Evolutionary conservation across 2,329 filamentous ascomycete species (phyloP).

Genomic region (Diplodia sapinea): DNA sequence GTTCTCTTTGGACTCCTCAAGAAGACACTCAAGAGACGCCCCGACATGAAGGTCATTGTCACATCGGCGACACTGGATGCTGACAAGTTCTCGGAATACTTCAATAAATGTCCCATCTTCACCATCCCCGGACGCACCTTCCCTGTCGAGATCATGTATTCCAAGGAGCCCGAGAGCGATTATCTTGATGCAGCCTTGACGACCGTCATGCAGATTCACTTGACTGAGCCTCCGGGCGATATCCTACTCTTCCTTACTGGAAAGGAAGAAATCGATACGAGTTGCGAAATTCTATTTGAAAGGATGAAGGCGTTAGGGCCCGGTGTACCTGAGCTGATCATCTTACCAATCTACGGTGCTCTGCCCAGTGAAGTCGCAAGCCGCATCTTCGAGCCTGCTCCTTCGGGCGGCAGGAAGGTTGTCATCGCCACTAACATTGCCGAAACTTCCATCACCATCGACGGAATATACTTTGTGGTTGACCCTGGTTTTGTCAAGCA

Average conservation of each 20-base stretch:
- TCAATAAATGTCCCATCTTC: constrained; percentile 94
- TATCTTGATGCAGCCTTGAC: constrained; percentile 93
- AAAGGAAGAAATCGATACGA: constrained; percentile 96
- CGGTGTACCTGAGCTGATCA: constrained; percentile 87
- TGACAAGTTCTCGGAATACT: constrained; percentile 96
- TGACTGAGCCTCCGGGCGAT: constrained; percentile 89
- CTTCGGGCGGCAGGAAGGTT: constrained; percentile 84
- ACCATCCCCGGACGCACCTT: constrained; percentile 94
- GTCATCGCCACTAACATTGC: constrained; percentile 99
- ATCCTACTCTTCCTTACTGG: constrained; percentile 97
- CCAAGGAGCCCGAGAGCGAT: constrained; percentile 90
- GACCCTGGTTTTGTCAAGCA: constrained; percentile 98
- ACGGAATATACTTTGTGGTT: constrained; percentile 96
- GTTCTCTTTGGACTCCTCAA: constrained; percentile 97
- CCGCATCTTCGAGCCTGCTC: constrained; percentile 91
- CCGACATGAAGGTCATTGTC: constrained; percentile 97
- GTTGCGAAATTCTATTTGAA: constrained; percentile 89
- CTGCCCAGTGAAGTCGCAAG: constrained; percentile 93
- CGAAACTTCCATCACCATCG: constrained; percentile 96
- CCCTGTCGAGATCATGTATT: constrained; percentile 96
- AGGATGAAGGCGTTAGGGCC: constrained; percentile 95
- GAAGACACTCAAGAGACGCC: constrained; percentile 78
- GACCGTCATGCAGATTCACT: constrained; percentile 97
- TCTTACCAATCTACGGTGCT: constrained; percentile 94
- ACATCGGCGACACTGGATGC: constrained; percentile 98